A percentile compares a stretch with the other conserved stretches of the same genome.
Evolutionary conservation across 2,329 filamentous ascomycete genomes (phyloP).

Genomic region (Daldinia sp.): DNA sequence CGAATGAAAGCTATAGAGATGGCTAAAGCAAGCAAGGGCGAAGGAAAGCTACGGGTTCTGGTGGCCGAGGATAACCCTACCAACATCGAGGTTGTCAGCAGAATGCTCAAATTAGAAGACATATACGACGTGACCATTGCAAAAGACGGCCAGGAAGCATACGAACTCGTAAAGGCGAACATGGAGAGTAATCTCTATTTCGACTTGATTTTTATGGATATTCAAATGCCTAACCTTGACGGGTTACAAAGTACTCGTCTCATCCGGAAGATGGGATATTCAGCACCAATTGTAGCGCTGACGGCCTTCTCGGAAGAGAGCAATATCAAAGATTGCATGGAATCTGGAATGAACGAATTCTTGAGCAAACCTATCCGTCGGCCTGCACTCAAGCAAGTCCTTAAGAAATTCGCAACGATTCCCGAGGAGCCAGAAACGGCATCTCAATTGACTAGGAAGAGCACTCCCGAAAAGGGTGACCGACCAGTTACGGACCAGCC

Average conservation of each 20-base stretch:
- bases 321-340: constrained; percentile 86
- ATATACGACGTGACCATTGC: constrained; percentile 90
- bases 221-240: constrained; percentile 94
- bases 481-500: constrained; percentile 16
- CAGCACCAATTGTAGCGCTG: constrained; percentile 86
- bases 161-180: constrained; percentile 82
- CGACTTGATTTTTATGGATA: constrained; percentile 95
- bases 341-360: constrained; percentile 93
- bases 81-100: constrained; percentile 66
- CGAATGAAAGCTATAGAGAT: constrained; percentile 72
- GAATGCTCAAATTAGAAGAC: constrained; percentile 77
- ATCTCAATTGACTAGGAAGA: constrained; percentile 46
- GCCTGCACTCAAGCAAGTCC: constrained; percentile 85
- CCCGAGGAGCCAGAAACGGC: constrained; percentile 69
- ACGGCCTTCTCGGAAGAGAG: constrained; percentile 92
- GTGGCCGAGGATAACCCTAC: constrained; percentile 78
- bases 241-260: constrained; percentile 85
- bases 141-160: constrained; percentile 85
- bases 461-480: constrained; percentile 37
- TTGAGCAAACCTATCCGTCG: constrained; percentile 78
- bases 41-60: constrained; percentile 76
- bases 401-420: constrained; percentile 85
- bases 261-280: constrained; percentile 87
- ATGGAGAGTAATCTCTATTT: constrained; percentile 79
- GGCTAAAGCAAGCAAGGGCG: constrained; percentile 68